Evolutionary conservation across 2,329 filamentous ascomycete genomes (phyloP), one percentile per base, ranked within the genome.

Genomic region (Myriosclerotinia duriaeana): DNA sequence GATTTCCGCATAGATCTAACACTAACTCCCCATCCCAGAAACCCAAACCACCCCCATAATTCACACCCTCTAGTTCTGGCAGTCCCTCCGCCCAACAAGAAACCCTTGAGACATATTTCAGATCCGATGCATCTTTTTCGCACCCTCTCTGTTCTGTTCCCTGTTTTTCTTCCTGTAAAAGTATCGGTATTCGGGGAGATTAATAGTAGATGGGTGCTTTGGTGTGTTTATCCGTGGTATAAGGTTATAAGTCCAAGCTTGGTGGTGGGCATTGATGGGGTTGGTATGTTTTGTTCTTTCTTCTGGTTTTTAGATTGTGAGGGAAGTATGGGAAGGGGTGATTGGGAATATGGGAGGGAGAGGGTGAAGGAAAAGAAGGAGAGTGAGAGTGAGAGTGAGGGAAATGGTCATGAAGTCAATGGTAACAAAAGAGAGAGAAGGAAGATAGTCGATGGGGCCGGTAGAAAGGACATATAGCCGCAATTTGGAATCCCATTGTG

Each of bases 211-310:
- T 86, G 83, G 78, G 75, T 91, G 7, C 82, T 96, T 22, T 79
- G 84, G 58, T 82, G 83, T 71, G 88, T 96, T 66, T 96, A 92
- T 74, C 85, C 87, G 52, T 93, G 90, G 90, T 94, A 96, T 78
- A 91, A 92, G 74, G 89, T 94, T 70, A 81, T 96, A 75, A 92
- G 88, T 69, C 93, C 93, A 0, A 80, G 82, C 22, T 90, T 95
- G 70, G 82, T 88, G 53, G 78, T 94, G 15, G 79, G 83, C 1
- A 81, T 97, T 22, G 84, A 92, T 69, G 84, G 83, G 4, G 77
- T 78, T 53, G 80, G 84, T 85, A 75, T 53, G 78, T 74, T 53
- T 34, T 34, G 4, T 26, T 17, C 26, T 22, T n/a, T 54, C 1
- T 26, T 46, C 22, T 22, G 6, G 15, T 6, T 36, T 7, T 38